Evolutionary conservation across 331 rosid species (phyloP), one percentile per base, ranked within the genome.

Genomic region (Stylosanthes scabra): DNA sequence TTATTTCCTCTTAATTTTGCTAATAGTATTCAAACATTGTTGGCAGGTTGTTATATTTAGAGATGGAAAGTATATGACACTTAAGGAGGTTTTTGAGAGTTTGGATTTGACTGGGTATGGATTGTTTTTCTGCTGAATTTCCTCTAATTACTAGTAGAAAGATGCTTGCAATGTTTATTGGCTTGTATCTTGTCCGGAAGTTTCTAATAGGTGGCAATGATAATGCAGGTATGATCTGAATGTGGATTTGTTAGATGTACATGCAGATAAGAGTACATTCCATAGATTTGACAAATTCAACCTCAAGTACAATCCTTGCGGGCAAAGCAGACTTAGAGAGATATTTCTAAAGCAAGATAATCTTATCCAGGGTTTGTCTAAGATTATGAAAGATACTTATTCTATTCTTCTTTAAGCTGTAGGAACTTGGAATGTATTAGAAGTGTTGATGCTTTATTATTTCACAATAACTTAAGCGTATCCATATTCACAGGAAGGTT

Each of bases 211-310:
- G 59, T 62, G 75, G 47, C 28, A 46, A 71, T 76, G 70, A 14
- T 31, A 51, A 71, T 72, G 81, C 83, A 91, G 97, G 80, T 41
- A 91, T 84, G 97, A 91, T 77, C 78, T 91, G 74, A 91, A 89
- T 86, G 97, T 89, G 66, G 97, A 91, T 82, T 84, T 91, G 66
- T 81, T 91, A 81, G 97, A 91, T 71, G 95, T 89, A 51, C 97
- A 91, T 87, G 97, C 97, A 42, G 97, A 91, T 81, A 91, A 91
- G 84, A 91, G 88, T 74, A 91, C 97, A 60, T 91, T 91, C 67
- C 97, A 91, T 72, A 89, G 97, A 77, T 91, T 91, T 84, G 97
- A 91, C 87, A 91, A 91, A 68, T 91, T 91, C 93, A 91, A 91
- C 87, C 84, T 91, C 3, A 91, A 91, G 89, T 91, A 91, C 81